Conservation (phyloP, 164 flowering plant species). For the Magnolia officinalis region DNA sequence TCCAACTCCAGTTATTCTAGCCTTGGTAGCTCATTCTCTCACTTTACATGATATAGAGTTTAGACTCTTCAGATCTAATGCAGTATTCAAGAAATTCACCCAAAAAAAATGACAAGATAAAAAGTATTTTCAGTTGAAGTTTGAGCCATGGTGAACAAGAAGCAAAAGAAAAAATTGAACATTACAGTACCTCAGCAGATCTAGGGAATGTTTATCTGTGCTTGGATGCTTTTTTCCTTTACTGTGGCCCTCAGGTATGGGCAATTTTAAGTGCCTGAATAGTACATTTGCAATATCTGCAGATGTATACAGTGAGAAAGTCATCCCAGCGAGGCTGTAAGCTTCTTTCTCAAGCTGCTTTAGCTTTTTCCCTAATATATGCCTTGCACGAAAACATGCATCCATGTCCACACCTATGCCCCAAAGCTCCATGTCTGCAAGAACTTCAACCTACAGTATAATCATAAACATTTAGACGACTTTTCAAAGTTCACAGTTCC, state of each 20-base stretch:
- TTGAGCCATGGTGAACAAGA: too few species aligned
- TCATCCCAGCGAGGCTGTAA: conserved; percentile 73
- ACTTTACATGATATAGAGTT: too few species aligned
- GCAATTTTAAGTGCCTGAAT: conserved; percentile 76
- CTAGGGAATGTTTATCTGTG: conserved; percentile 91
- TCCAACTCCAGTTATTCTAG: too few species aligned
- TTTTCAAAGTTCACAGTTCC: background rate
- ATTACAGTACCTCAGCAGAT: conserved; percentile 60
- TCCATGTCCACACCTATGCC: conserved; percentile 98
- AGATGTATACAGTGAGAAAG: conserved; percentile 68
- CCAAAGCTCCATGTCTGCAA: conserved; percentile 93
- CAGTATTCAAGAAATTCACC: too few species aligned
- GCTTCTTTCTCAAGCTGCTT: conserved; percentile 84
- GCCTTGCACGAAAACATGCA: conserved; percentile 71
- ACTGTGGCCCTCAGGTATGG: conserved; percentile 61
- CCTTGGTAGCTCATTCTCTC: too few species aligned
- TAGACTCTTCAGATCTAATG: too few species aligned
- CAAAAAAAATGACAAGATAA: too few species aligned
- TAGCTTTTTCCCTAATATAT: conserved; percentile 58
- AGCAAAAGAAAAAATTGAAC: too few species aligned
- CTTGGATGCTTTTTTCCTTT: conserved; percentile 92
- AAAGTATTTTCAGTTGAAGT: too few species aligned
- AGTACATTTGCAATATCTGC: conserved; percentile 91
- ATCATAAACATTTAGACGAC: background rate
- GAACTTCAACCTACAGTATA: conserved; percentile 62